Evolutionary conservation across 306 rosid species (phyloP), one percentile per base, ranked within the genome.

Genomic region (Hippophae rhamnoides): DNA sequence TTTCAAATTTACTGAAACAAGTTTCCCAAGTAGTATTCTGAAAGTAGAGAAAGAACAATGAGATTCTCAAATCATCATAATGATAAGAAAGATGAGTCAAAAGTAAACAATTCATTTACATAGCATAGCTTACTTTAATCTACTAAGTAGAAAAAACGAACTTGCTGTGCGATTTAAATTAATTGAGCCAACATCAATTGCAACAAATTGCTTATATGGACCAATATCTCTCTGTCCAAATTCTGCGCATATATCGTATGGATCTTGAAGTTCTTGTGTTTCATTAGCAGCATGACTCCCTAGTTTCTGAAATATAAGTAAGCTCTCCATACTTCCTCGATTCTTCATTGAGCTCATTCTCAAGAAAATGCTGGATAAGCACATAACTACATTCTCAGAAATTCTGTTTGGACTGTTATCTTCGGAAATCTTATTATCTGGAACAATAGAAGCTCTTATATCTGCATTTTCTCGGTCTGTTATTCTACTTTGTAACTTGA

Each of bases 1-100:
- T 66, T 78, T 76, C 58, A 92, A 72, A 67, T 80, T 83, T 71
- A 78, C 93, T 38, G 88, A 71, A 49, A 85, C 85, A 67, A 92
- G 84, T 81, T 83, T 88, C 72, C 89, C 80, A 2, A 85, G 74
- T 31, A 88, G 86, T 66, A 85, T 67, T 72, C 99, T 92, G 88
- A 74, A 53, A 67, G 50, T 76, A 12, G 70, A 41, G 31, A 56
- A 61, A 61, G 57, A 81, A 27, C 56, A 61, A 56, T 66, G 41
- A 41, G 63, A 47, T 59, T 51, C 27, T 56, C 46, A 56, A 49
- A 5, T 25, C 9, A 54, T 27, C 64, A 57, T 40, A 41, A 78
- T 43, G 46, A 49, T 6, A 45, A 49, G 60, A 27, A 41, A 64
- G 50, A 58, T 31, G 54, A 58, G 31, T 41, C 26, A 61, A 38